Evolutionary conservation across 179 eudicot species (phyloP).

Genomic region (Spinacia oleracea): DNA sequence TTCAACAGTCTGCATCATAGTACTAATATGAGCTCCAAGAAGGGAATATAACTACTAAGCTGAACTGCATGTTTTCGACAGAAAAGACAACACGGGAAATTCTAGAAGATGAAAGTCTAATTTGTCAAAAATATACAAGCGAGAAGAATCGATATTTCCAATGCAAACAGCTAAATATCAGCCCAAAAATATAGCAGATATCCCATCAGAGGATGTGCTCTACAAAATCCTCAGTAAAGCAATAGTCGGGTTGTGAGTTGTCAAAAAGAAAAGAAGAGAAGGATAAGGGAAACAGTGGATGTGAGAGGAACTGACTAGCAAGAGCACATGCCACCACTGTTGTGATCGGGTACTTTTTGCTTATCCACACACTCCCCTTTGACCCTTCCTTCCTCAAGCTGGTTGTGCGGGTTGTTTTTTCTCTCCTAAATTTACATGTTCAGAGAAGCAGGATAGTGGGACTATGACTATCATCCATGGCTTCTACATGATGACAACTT

Average conservation of each 20-base stretch:
- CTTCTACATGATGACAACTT: background rate
- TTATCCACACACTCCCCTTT: background rate
- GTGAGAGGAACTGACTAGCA: background rate
- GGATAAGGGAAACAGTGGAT: background rate
- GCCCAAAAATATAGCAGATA: background rate
- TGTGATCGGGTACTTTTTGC: background rate
- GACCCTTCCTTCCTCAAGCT: background rate
- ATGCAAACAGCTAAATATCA: background rate
- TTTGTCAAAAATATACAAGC: background rate
- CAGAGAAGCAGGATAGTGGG: background rate
- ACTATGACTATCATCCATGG: background rate
- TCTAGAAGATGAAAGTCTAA: background rate
- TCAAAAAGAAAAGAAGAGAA: background rate
- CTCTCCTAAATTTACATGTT: background rate
- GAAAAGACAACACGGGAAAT: background rate
- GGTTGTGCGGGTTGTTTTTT: background rate
- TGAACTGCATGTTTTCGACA: background rate
- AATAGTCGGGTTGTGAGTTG: background rate
- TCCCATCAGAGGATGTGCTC: background rate
- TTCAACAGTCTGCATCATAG: slow-evolving; percentile 77
- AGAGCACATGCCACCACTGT: background rate
- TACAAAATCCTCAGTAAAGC: background rate
- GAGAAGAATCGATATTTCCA: no score
- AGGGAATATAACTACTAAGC: background rate
- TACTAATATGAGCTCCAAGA: slow-evolving; percentile 17